phyloP scores from a whole-genome alignment of 768 basidiomycete genomes.

The Trametes sanguinea region DNA sequence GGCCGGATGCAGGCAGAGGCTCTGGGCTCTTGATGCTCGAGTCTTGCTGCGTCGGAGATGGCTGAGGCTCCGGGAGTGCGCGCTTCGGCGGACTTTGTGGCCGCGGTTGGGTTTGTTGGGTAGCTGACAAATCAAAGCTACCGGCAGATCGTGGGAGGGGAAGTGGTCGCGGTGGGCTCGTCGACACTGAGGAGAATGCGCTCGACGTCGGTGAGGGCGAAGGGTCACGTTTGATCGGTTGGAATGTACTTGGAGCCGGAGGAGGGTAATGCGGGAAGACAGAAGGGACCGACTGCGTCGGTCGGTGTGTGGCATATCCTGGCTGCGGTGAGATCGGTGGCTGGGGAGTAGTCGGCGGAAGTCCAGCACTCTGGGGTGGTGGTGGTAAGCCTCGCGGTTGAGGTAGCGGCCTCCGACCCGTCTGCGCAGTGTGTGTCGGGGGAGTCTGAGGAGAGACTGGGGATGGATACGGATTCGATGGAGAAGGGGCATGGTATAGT shows the following conservation, averaged over 20 bases:
- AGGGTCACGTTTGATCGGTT: not conserved
- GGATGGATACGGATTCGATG: constrained; percentile 15
- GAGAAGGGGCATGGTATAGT: not conserved
- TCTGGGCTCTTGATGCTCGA: constrained; percentile 7
- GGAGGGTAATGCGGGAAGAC: constrained; percentile 8
- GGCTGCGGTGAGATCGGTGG: constrained; percentile 23
- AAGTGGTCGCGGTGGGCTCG: constrained; percentile 19
- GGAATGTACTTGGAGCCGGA: not conserved
- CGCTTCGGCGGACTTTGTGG: constrained; percentile 20
- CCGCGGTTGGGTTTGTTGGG: constrained; percentile 1
- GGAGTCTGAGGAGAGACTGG: constrained; percentile 17
- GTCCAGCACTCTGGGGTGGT: constrained; percentile 19
- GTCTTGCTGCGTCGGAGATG: constrained; percentile 1
- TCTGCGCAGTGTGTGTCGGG: constrained; percentile 8
- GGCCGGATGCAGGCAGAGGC: constrained; percentile 17
- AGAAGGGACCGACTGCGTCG: constrained; percentile 19
- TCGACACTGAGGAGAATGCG: constrained; percentile 11
- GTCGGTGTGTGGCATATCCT: constrained; percentile 11
- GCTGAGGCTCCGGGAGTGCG: constrained; percentile 11
- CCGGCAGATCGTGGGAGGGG: constrained; percentile 24
- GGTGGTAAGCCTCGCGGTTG: constrained; percentile 22
- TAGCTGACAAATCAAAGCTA: constrained; percentile 12
- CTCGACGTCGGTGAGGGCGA: constrained; percentile 9
- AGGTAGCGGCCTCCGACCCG: constrained; percentile 26
- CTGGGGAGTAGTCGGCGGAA: constrained; percentile 15